Conservation (phyloP, 495 filamentous ascomycete species). For the Penicillium fimorum region DNA sequence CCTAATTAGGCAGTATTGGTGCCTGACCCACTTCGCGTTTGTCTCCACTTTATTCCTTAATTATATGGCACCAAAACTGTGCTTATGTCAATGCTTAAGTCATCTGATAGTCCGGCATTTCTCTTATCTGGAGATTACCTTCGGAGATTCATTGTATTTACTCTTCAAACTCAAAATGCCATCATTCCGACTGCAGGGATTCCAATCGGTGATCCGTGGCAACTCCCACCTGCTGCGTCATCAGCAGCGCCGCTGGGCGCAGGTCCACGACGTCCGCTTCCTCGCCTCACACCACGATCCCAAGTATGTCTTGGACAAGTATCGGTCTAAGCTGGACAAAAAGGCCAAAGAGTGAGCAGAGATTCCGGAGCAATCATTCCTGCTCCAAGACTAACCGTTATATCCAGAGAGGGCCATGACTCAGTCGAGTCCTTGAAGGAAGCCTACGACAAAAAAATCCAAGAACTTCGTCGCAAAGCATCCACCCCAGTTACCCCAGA, state of each 20-base stretch:
- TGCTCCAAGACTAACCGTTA: not conserved
- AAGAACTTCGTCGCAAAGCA: constrained; percentile 59
- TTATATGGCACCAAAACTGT: not conserved
- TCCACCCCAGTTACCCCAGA: constrained; percentile 56
- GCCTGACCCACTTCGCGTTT: not conserved
- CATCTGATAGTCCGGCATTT: constrained; percentile 8
- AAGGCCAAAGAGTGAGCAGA: constrained; percentile 71
- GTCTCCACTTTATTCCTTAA: not conserved
- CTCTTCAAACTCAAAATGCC: constrained; percentile 27
- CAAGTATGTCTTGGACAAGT: constrained; percentile 73
- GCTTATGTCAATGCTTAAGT: constrained; percentile 6
- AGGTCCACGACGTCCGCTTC: constrained; percentile 89
- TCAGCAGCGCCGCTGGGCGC: constrained; percentile 81
- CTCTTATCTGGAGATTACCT: constrained; percentile 6
- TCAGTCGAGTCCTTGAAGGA: constrained; percentile 75
- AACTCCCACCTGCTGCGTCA: constrained; percentile 30
- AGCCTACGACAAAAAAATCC: constrained; percentile 80
- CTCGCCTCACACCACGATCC: constrained; percentile 64
- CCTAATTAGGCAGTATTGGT: not conserved
- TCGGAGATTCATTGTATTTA: constrained; percentile 4
- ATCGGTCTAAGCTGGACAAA: constrained; percentile 76
- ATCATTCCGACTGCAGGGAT: constrained; percentile 31
- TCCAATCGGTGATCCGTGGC: constrained; percentile 32
- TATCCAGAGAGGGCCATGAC: constrained; percentile 65
- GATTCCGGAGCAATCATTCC: not conserved